Conservation (phyloP, 805 yeast species). For the Maudiozyma turicensis region DNA sequence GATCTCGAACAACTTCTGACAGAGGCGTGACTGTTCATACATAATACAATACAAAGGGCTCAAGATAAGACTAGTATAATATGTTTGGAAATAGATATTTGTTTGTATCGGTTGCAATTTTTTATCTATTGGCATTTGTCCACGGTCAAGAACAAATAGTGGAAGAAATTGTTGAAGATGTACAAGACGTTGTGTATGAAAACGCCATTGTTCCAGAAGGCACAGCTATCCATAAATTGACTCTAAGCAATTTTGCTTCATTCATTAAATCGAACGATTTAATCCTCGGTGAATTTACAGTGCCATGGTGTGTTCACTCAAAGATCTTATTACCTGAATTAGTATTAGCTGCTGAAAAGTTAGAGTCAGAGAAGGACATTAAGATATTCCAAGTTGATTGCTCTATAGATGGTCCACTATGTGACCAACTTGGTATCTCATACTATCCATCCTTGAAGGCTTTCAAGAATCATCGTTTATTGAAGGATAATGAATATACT, state of each 20-base stretch:
- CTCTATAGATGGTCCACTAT: constrained; percentile 61
- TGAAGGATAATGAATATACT: constrained; percentile 47
- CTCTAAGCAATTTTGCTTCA: constrained; percentile 51
- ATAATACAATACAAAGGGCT: no score
- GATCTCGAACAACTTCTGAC: no score
- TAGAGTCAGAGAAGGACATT: constrained; percentile 47
- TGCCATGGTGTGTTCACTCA: constrained; percentile 98
- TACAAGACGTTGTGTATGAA: not conserved
- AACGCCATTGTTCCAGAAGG: constrained; percentile 72
- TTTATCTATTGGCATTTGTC: not conserved
- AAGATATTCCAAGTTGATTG: constrained; percentile 78
- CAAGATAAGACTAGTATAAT: no score
- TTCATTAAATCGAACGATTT: constrained; percentile 65
- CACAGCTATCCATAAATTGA: constrained; percentile 75
- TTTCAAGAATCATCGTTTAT: constrained; percentile 44
- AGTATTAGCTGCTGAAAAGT: constrained; percentile 65
- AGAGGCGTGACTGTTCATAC: no score
- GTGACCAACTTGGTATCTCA: constrained; percentile 54
- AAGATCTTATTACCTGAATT: constrained; percentile 73
- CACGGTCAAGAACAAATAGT: not conserved
- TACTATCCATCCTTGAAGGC: constrained; percentile 80
- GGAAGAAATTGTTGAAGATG: not conserved
- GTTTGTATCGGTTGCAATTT: not conserved
- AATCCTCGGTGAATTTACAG: constrained; percentile 77
- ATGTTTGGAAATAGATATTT: no score